Percentiles rank a stretch among this genome's conserved stretches.
Conservation (phyloP, 163 green algal genomes). For the Chloroidium sp. region DNA sequence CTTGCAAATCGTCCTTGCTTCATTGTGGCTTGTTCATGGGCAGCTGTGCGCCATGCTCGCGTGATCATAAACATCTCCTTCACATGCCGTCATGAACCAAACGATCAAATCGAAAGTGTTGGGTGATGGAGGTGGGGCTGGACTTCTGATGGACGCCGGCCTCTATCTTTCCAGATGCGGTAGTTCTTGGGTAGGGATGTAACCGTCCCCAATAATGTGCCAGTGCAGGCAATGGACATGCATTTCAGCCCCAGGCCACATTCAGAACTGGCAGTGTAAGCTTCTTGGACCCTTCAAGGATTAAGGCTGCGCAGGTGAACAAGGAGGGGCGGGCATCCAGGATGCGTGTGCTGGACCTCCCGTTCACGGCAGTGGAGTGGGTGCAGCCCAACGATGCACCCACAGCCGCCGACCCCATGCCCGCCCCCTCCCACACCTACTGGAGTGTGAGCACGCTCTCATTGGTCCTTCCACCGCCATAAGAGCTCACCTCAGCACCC, state of each 20-base stretch:
- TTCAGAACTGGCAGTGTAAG: too few relatives aligned
- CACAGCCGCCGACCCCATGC: neutral
- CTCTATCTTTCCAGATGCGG: too few relatives aligned
- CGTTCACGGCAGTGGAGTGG: conserved; percentile 72
- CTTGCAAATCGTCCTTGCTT: neutral
- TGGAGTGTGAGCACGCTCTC: conserved; percentile 23
- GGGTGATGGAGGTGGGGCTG: too few relatives aligned
- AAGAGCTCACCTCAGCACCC: too few relatives aligned
- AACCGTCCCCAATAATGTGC: too few relatives aligned
- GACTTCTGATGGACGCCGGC: too few relatives aligned
- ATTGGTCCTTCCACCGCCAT: neutral
- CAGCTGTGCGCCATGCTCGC: conserved; percentile 3
- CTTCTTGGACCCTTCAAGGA: too few relatives aligned
- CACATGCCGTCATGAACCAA: too few relatives aligned
- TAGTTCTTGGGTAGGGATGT: too few relatives aligned
- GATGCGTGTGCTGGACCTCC: conserved; percentile 61
- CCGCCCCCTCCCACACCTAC: conserved; percentile 4
- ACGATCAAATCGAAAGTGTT: too few relatives aligned
- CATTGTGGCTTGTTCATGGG: neutral
- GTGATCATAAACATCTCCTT: neutral
- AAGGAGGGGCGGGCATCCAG: conserved; percentile 5
- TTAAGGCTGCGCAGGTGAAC: conserved; percentile 14
- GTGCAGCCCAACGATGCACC: conserved; percentile 26
- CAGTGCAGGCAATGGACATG: too few relatives aligned
- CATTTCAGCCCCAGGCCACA: too few relatives aligned